phyloP scores from a whole-genome alignment of 2,329 filamentous ascomycete genomes.

The Venturia nashicola region DNA sequence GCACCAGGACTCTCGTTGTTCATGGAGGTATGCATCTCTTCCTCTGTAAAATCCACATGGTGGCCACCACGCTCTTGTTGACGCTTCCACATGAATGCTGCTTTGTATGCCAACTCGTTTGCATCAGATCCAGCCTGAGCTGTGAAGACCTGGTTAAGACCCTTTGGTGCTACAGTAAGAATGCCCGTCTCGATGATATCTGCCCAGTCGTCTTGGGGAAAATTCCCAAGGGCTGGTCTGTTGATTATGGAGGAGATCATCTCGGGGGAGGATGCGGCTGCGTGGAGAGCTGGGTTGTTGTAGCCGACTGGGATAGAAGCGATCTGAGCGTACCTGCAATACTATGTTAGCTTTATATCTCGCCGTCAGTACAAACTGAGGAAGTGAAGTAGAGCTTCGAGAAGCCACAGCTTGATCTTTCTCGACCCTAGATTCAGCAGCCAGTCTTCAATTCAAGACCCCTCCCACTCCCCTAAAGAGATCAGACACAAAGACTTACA shows the following conservation, averaged over 20 bases:
- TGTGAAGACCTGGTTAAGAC: slow-evolving; percentile 80
- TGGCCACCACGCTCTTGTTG: slow-evolving; percentile 69
- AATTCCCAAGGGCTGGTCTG: slow-evolving; percentile 80
- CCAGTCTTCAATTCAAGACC: not conserved
- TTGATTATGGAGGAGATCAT: slow-evolving; percentile 78
- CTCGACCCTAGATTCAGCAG: slow-evolving; percentile 6
- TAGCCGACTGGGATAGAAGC: slow-evolving; percentile 87
- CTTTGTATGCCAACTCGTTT: slow-evolving; percentile 92
- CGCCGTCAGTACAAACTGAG: too few relatives aligned
- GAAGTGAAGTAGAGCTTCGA: too few relatives aligned
- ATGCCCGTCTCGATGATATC: slow-evolving; percentile 67
- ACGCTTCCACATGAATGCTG: slow-evolving; percentile 85
- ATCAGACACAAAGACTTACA: slow-evolving; percentile 33
- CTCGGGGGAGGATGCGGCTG: slow-evolving; percentile 60
- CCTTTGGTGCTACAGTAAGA: slow-evolving; percentile 70
- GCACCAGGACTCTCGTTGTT: slow-evolving; percentile 68
- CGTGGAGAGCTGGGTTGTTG: slow-evolving; percentile 68
- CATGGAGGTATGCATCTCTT: slow-evolving; percentile 67
- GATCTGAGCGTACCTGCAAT: slow-evolving; percentile 67
- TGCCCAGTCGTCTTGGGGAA: slow-evolving; percentile 76
- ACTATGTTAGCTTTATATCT: not conserved
- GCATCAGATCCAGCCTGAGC: slow-evolving; percentile 81
- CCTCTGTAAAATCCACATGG: slow-evolving; percentile 63
- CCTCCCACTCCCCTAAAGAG: too few relatives aligned
- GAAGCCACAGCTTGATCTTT: not conserved